Evolutionary conservation across 139 green algal species (phyloP), one percentile per base, ranked within the genome.

Genomic region (Tetratostichococcus sp.): DNA sequence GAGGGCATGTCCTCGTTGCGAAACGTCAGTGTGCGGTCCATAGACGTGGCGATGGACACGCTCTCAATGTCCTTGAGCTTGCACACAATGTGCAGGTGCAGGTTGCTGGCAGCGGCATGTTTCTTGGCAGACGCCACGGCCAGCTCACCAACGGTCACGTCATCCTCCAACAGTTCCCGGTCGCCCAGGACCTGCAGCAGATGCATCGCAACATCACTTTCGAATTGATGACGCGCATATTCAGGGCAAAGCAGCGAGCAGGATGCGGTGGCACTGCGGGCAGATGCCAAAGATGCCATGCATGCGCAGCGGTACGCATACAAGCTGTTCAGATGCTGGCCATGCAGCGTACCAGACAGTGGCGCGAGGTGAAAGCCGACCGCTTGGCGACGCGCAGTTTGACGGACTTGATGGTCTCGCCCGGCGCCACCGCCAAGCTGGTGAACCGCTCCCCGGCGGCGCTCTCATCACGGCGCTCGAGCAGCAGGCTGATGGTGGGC

Each of bases 1-100:
- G 50, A 11, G 8, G 39, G 19, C 11, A 25, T 26, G 50, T 62
- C 50, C 50, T 68, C 28, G 65, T 67, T 32, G 28, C 6, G 58
- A 70, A 68, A 74, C 25, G 25, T 72, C 39, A 73, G 35, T 17
- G 34, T 62, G 35, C 23, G 43, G 30, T 33, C 26, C 16, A 71
- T 67, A 50, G 33, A n/a, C 30, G 66, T 77, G 77, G 43, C 66
- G 30, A 77, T 22, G 32, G n/a, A 58, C 4, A 80, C 76, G 35
- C 34, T 69, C 66, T 74, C 57, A 0, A 81, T 31, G 69, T 81
- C 79, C 33, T 34, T 35, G 0, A 80, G 30, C 30, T 75, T 74
- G 22, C 72, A 70, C 66, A 83, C 71, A 4, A 79, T 62, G 71
- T 79, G 73, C 66, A 83, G 42, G 74, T 74, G 79, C 14, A 65